These are phyloP conservation scores for Pseudohalonectria lignicola DNA, from an alignment of 2,329 filamentous ascomycete species.

Conservation along the genomic window DNA sequence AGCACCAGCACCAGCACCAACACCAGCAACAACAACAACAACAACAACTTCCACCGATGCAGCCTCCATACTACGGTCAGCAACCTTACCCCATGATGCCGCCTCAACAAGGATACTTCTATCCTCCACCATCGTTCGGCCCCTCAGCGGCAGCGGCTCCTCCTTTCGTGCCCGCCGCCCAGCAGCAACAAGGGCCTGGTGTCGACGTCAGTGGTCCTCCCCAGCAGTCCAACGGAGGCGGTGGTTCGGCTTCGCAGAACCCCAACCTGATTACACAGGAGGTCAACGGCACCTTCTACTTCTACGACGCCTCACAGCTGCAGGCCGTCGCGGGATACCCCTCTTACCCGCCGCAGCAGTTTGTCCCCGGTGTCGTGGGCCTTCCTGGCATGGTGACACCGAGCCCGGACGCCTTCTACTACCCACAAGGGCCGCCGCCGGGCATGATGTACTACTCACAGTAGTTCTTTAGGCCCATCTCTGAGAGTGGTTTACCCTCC, in stretches of 20 bases:
- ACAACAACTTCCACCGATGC: no score
- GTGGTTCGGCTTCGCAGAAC: slow-evolving; percentile 39
- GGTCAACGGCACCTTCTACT: slow-evolving; percentile 92
- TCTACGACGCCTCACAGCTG: slow-evolving; percentile 72
- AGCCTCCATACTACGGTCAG: slow-evolving; percentile 22
- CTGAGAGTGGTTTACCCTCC: no score
- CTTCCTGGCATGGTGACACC: slow-evolving; percentile 70
- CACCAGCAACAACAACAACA: slow-evolving; percentile 44
- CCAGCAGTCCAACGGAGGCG: no score
- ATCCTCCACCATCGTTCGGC: slow-evolving; percentile 12
- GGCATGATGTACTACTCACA: slow-evolving; percentile 53
- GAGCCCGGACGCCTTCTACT: slow-evolving; percentile 60
- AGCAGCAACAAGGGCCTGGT: slow-evolving; percentile 21
- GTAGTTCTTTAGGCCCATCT: slow-evolving; percentile 26
- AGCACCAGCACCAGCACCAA: slow-evolving; percentile 53
- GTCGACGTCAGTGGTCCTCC: no score
- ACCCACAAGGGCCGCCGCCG: slow-evolving; percentile 37
- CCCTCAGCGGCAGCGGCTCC: slow-evolving; percentile 33
- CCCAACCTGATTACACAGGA: slow-evolving; percentile 65
- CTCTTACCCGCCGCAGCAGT: slow-evolving; percentile 29
- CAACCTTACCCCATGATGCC: slow-evolving; percentile 4
- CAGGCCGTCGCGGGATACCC: slow-evolving; percentile 39
- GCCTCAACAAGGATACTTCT: slow-evolving; percentile 18
- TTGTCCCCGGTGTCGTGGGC: slow-evolving; percentile 47
- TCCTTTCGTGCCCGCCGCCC: slow-evolving; percentile 44